Evolutionary conservation across 2,329 filamentous ascomycete genomes (phyloP).

Genomic region (Penicillium sp.): DNA sequence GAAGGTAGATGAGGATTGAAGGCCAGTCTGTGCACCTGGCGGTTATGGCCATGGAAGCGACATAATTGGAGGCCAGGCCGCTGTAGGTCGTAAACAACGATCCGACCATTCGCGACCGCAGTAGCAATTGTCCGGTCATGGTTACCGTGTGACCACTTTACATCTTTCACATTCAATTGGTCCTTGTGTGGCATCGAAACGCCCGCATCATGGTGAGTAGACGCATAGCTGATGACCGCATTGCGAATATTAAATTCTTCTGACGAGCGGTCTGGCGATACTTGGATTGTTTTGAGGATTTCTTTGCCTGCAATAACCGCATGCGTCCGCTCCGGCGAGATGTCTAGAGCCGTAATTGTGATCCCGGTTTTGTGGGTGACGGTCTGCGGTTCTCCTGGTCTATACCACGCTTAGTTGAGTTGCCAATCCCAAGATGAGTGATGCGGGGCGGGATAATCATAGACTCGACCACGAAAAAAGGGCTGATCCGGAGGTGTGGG

Average conservation of each 20-base stretch:
- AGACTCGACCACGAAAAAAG: slow-evolving; percentile 9
- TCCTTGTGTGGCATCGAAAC: slow-evolving; percentile 53
- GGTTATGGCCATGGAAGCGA: slow-evolving; percentile 61
- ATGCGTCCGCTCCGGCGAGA: slow-evolving; percentile 60
- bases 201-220: slow-evolving; percentile 48
- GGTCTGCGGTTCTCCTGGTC: slow-evolving; percentile 50
- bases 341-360: slow-evolving; percentile 60
- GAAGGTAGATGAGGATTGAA: slow-evolving; percentile 61
- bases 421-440: no score
- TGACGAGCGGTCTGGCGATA: slow-evolving; percentile 54
- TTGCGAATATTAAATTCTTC: slow-evolving; percentile 63
- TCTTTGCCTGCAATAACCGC: slow-evolving; percentile 63
- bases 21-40: slow-evolving; percentile 62
- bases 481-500: slow-evolving; percentile 16
- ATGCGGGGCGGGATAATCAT: no score
- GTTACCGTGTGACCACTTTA: slow-evolving; percentile 63
- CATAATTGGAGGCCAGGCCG: slow-evolving; percentile 58
- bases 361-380: slow-evolving; percentile 62
- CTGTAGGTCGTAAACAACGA: slow-evolving; percentile 62
- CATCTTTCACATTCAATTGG: slow-evolving; percentile 60
- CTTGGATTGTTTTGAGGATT: slow-evolving; percentile 62
- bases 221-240: slow-evolving; percentile 56
- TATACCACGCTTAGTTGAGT: slow-evolving; percentile 2
- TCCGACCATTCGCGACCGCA: slow-evolving; percentile 61
- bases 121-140: slow-evolving; percentile 60